Base-by-base conservation (phyloP, 208 protist species). In the Porcisia hertigi region DNA sequence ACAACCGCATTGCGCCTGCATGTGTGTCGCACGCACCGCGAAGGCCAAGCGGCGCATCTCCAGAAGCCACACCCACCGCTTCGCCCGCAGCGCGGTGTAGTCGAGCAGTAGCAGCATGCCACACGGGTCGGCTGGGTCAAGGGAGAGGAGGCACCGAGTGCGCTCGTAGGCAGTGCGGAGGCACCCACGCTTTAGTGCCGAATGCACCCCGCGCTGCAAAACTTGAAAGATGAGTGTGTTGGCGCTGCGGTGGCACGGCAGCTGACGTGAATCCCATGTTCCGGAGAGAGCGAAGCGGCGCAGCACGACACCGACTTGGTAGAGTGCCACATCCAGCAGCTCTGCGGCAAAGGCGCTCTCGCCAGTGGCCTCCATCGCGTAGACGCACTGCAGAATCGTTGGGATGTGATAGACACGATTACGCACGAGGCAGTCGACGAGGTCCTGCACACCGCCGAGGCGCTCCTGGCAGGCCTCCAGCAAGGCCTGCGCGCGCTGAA, bases 51-150 rank as follows among this genome's bases (percentile, higher is more conserved):
- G 76, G 41, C 71, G 59, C 73, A 92, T 67, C 64, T 94, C 83
- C n/a, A 97, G 73, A 57, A 97, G 77, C 92, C 93, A 97, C 66
- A 85, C 81, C 92, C 93, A 97, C 65, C 83, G 78, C 82, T 88
- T 89, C 47, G 87, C 75, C 2, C 92, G 89, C 65, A 97, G 81
- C 3, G 93, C 93, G 23, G 89, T 70, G 85, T 95, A 96, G 76
- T 94, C 93, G 4, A 97, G 71, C 63, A 88, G 71, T 63, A 93
- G 77, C 75, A 94, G 76, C 75, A 88, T 82, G 18, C 87, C 86
- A 69, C 74, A 81, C 41, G 90, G 87, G 73, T 97, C 93, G 18
- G 53, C 71, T 25, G 81, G 72, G 84, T 95, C 90, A 49, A 97
- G 89, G 11, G 93, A 97, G 47, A 93, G 90, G 20, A 95, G 49